Evolutionary conservation across 2,329 filamentous ascomycete species (phyloP).

Genomic region (Zasmidium cellare): DNA sequence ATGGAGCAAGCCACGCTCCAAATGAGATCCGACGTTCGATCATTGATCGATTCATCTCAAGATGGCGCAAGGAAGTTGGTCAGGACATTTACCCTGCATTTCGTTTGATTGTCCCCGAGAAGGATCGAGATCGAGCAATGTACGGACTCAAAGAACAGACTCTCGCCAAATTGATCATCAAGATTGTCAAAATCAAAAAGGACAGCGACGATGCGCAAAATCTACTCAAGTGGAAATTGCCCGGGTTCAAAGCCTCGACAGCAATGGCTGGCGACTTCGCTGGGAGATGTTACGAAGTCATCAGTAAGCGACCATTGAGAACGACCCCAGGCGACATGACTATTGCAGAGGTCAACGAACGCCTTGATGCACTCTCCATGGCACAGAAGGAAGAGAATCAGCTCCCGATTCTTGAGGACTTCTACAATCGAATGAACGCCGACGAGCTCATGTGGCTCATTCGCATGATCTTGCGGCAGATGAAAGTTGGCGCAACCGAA

Average conservation of each 20-base stretch:
- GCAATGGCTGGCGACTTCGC: slow-evolving; percentile 87
- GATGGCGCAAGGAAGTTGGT: slow-evolving; percentile 86
- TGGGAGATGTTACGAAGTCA: slow-evolving; percentile 80
- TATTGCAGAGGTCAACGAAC: slow-evolving; percentile 84
- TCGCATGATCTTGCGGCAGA: slow-evolving; percentile 82
- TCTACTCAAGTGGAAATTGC: slow-evolving; percentile 89
- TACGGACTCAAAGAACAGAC: slow-evolving; percentile 93
- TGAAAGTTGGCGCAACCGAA: slow-evolving; percentile 77
- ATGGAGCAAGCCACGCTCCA: slow-evolving; percentile 52
- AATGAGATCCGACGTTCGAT: slow-evolving; percentile 78
- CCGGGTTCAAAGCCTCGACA: slow-evolving; percentile 64
- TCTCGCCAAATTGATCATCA: slow-evolving; percentile 87
- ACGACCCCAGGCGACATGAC: slow-evolving; percentile 74
- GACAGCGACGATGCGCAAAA: slow-evolving; percentile 85
- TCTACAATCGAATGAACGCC: slow-evolving; percentile 89
- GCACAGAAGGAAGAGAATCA: slow-evolving; percentile 82
- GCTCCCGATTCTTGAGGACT: slow-evolving; percentile 73
- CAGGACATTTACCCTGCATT: slow-evolving; percentile 91
- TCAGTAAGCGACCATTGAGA: slow-evolving; percentile 79
- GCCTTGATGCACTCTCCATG: slow-evolving; percentile 74
- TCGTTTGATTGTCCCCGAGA: slow-evolving; percentile 86
- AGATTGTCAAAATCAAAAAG: slow-evolving; percentile 86
- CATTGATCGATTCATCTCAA: slow-evolving; percentile 80
- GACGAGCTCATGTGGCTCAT: slow-evolving; percentile 94
- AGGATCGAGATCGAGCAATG: slow-evolving; percentile 87